These are phyloP conservation scores for Penicillium arizonense DNA, from an alignment of 495 filamentous ascomycete species.

Conservation along the genomic window DNA sequence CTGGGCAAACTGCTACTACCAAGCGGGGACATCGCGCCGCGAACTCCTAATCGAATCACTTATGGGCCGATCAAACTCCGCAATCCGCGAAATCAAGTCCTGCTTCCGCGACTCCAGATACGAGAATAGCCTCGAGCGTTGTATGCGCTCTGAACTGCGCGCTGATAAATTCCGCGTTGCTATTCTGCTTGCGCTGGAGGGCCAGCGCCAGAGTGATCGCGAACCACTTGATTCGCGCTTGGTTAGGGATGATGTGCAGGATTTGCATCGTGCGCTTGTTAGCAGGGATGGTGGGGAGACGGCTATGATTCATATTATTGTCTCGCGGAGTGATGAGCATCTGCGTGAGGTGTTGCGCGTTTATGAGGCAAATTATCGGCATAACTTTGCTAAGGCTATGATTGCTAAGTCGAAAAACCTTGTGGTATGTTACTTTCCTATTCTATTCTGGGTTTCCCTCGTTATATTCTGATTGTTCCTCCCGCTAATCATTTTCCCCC, in stretches of 20 bases:
- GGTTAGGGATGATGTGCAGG: slow-evolving; percentile 68
- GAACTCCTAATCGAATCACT: slow-evolving; percentile 90
- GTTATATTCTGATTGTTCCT: neutral
- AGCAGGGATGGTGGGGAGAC: slow-evolving; percentile 82
- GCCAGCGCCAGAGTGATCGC: slow-evolving; percentile 75
- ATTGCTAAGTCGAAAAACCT: slow-evolving; percentile 86
- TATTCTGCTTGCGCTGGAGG: slow-evolving; percentile 80
- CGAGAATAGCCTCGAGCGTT: slow-evolving; percentile 72
- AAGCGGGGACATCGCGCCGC: slow-evolving; percentile 75
- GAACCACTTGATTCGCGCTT: slow-evolving; percentile 54
- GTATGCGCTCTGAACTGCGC: slow-evolving; percentile 88
- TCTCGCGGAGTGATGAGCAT: slow-evolving; percentile 75
- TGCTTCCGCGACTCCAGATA: slow-evolving; percentile 92
- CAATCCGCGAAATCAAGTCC: slow-evolving; percentile 89
- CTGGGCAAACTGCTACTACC: slow-evolving; percentile 99
- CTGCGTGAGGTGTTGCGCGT: slow-evolving; percentile 71
- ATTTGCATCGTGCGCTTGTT: slow-evolving; percentile 66
- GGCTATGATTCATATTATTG: slow-evolving; percentile 84
- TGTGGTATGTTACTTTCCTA: slow-evolving; percentile 60
- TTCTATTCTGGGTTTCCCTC: neutral
- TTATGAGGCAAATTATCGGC: slow-evolving; percentile 67
- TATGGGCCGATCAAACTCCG: slow-evolving; percentile 83
- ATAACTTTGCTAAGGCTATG: slow-evolving; percentile 85
- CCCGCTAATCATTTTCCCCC: slow-evolving; percentile 3
- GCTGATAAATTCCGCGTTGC: slow-evolving; percentile 94